Conservation (phyloP, 345 rosid species). For the Camelina hispida region DNA sequence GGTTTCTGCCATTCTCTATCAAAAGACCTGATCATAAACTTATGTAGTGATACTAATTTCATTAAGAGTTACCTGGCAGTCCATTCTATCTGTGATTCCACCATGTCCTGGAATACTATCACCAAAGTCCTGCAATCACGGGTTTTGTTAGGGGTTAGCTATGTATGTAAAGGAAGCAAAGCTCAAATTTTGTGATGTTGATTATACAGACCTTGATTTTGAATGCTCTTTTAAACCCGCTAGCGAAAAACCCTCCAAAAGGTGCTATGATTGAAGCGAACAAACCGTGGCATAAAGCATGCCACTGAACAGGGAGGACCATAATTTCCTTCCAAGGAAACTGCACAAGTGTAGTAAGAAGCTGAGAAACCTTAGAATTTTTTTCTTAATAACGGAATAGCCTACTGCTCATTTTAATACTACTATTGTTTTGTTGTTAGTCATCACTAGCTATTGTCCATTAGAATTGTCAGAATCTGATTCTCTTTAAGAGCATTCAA, state of each 20-base stretch:
- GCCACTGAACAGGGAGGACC: constrained; percentile 92
- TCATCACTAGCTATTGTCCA: background rate
- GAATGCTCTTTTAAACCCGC: constrained; percentile 97
- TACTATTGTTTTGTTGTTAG: background rate
- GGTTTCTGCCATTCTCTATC: constrained; percentile 1
- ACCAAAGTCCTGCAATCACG: constrained; percentile 79
- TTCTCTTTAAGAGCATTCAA: background rate
- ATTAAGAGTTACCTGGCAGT: constrained; percentile 74
- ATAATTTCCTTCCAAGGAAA: constrained; percentile 89
- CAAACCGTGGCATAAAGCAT: constrained; percentile 88
- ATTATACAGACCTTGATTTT: constrained; percentile 70
- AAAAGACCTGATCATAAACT: background rate
- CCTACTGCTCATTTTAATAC: background rate
- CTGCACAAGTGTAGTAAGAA: constrained; percentile 48
- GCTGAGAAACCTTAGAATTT: constrained; percentile 13
- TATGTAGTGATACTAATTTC: constrained; percentile 24
- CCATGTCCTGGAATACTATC: constrained; percentile 99
- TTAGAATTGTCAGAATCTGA: background rate
- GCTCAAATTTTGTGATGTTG: constrained; percentile 12
- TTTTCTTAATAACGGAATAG: background rate
- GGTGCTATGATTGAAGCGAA: constrained; percentile 99
- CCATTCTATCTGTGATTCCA: constrained; percentile 97
- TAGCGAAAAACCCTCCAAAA: constrained; percentile 97
- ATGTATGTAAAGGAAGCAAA: background rate
- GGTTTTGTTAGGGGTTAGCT: constrained; percentile 5